phyloP scores from a whole-genome alignment of 768 basidiomycete genomes.

The Xerocomellus dryophilus region DNA sequence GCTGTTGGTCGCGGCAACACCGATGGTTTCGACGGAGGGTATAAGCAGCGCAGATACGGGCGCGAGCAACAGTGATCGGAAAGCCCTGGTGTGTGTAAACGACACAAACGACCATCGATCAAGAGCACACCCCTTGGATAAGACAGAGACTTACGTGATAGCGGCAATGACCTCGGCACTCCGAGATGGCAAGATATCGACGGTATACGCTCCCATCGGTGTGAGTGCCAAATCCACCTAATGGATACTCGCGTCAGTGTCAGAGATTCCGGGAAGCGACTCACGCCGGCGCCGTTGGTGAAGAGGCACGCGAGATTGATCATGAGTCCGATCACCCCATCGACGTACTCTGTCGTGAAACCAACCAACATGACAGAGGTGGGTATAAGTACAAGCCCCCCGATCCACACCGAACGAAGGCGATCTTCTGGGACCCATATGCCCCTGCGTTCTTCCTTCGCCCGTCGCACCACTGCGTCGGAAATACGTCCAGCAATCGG shows the following conservation, averaged over 20 bases:
- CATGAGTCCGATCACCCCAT: slow-evolving; percentile 46
- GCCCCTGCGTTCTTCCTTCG: slow-evolving; percentile 49
- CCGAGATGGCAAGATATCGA: slow-evolving; percentile 57
- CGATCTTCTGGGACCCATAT: slow-evolving; percentile 70
- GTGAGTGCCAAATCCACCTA: slow-evolving; percentile 58
- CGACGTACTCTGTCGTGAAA: slow-evolving; percentile 48
- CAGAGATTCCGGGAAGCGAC: slow-evolving; percentile 10
- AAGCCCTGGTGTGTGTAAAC: slow-evolving; percentile 6
- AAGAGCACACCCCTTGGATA: background rate
- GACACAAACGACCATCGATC: background rate
- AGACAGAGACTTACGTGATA: slow-evolving; percentile 40
- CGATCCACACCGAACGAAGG: slow-evolving; percentile 49
- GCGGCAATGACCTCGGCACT: slow-evolving; percentile 68
- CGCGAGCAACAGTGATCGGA: slow-evolving; percentile 23
- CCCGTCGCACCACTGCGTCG: slow-evolving; percentile 48
- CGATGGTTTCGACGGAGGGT: slow-evolving; percentile 50
- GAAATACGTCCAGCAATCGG: slow-evolving; percentile 58
- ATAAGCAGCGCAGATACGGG: slow-evolving; percentile 16
- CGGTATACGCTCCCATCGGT: slow-evolving; percentile 53
- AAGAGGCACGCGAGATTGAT: slow-evolving; percentile 57
- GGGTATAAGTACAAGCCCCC: slow-evolving; percentile 49
- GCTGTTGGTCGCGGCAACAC: slow-evolving; percentile 49
- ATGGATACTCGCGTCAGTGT: background rate
- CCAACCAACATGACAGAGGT: slow-evolving; percentile 49
- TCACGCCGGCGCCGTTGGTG: slow-evolving; percentile 61